Evolutionary conservation across 768 basidiomycete species (phyloP).

Genomic region (Lactifluus subvellereus): DNA sequence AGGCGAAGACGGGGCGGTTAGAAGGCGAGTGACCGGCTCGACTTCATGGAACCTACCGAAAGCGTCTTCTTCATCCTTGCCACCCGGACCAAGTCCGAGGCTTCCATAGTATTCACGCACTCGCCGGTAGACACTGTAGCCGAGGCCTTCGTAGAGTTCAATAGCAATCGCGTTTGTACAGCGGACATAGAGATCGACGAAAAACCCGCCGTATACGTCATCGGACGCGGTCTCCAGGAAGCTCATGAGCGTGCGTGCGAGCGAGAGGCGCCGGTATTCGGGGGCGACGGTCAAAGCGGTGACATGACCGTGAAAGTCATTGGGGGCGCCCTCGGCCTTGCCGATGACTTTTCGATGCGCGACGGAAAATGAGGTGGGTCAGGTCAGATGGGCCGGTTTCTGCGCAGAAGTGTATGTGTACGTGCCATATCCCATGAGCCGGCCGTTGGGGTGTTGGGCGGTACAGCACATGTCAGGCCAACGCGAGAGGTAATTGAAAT

Average conservation of each 20-base stretch:
- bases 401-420: neutral
- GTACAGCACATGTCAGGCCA: conserved; percentile 92
- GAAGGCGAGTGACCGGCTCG: neutral
- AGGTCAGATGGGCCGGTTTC: neutral
- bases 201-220: conserved; percentile 73
- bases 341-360: conserved; percentile 61
- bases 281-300: conserved; percentile 95
- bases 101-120: conserved; percentile 87
- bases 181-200: conserved; percentile 94
- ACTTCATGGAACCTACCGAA: conserved; percentile 57
- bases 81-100: conserved; percentile 69
- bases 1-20: neutral
- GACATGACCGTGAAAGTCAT: conserved; percentile 91
- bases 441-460: conserved; percentile 72
- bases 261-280: conserved; percentile 80
- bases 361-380: conserved; percentile 10
- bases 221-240: conserved; percentile 84
- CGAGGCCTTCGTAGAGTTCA: conserved; percentile 85
- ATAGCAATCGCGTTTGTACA: conserved; percentile 83
- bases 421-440: conserved; percentile 92
- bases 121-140: conserved; percentile 87
- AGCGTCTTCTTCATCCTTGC: conserved; percentile 81
- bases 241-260: conserved; percentile 82
- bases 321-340: conserved; percentile 75
- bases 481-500: conserved; percentile 78